These are phyloP conservation scores for Hyphopichia buzzinii DNA, from an alignment of 1,139 yeast genomes.

Conservation along the genomic window DNA sequence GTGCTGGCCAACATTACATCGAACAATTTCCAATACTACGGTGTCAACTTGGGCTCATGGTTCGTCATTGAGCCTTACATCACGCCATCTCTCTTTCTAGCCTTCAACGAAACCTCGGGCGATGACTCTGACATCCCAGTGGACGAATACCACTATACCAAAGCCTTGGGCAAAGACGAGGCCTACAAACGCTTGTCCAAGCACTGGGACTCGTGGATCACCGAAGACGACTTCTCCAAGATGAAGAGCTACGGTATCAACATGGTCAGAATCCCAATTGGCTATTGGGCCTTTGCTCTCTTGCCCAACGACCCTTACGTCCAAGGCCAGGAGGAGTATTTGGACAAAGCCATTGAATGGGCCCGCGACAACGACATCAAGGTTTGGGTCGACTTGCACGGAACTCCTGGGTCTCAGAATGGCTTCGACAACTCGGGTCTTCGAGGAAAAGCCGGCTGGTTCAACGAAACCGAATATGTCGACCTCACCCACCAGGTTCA, in stretches of 20 bases:
- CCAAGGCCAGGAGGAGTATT: constrained; percentile 22
- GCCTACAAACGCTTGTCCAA: constrained; percentile 11
- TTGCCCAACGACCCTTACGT: constrained; percentile 21
- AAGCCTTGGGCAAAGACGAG: constrained; percentile 14
- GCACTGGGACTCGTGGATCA: constrained; percentile 22
- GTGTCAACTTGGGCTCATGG: constrained; percentile 30
- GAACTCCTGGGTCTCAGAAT: constrained; percentile 29
- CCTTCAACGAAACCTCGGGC: constrained; percentile 10
- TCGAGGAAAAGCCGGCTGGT: constrained; percentile 12
- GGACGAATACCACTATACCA: constrained; percentile 20
- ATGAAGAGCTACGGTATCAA: constrained; percentile 20
- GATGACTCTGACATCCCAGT: constrained; percentile 11
- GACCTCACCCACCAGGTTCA: constrained; percentile 30
- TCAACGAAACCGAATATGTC: constrained; percentile 7
- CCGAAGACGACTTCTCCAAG: constrained; percentile 18
- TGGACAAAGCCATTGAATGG: constrained; percentile 25
- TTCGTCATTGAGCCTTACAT: constrained; percentile 27
- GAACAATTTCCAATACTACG: constrained; percentile 9
- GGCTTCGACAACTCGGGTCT: constrained; percentile 28
- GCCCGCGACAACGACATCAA: constrained; percentile 16
- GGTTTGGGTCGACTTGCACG: constrained; percentile 25
- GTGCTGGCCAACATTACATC: not conserved
- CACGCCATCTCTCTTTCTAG: constrained; percentile 21
- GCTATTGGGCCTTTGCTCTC: constrained; percentile 26
- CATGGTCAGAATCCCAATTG: constrained; percentile 24